Conservation (phyloP, 116 monocot genomes). For the Thalassia testudinum region DNA sequence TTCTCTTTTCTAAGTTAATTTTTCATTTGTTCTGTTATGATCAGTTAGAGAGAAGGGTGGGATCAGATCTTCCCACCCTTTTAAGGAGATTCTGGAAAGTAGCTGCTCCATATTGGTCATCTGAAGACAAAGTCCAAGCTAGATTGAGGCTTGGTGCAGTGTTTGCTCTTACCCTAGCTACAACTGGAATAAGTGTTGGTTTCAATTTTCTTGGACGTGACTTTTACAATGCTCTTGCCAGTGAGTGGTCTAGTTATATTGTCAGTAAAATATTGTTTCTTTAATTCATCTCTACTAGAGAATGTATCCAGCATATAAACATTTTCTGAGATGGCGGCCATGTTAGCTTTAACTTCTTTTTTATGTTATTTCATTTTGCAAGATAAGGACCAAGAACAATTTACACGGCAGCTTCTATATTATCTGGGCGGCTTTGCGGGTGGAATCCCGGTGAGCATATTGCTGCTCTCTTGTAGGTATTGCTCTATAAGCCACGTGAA, state of each 20-base stretch:
- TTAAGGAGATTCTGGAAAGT: constrained; percentile 90
- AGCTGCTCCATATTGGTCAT: constrained; percentile 95
- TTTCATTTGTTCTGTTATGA: background rate
- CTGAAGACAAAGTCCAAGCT: constrained; percentile 93
- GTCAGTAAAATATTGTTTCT: background rate
- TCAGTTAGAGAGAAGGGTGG: constrained; percentile 38
- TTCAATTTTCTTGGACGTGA: constrained; percentile 97
- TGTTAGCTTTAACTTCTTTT: no score
- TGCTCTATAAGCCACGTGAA: constrained; percentile 18
- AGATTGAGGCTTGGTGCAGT: constrained; percentile 82
- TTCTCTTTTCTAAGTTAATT: background rate
- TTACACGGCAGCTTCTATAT: constrained; percentile 81
- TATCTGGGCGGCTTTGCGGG: constrained; percentile 86
- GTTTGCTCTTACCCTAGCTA: constrained; percentile 85
- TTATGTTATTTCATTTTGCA: constrained; percentile 17
- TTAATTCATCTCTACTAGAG: no score
- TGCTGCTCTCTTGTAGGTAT: constrained; percentile 90
- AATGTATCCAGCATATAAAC: no score
- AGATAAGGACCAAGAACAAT: constrained; percentile 96
- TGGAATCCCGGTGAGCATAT: constrained; percentile 99
- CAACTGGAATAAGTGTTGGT: constrained; percentile 93
- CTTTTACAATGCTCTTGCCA: constrained; percentile 94
- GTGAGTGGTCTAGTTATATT: constrained; percentile 27
- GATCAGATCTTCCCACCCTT: constrained; percentile 50
- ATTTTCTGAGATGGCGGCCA: no score